phyloP scores from a whole-genome alignment of 805 yeast species.

The Metschnikowia lachancei region DNA sequence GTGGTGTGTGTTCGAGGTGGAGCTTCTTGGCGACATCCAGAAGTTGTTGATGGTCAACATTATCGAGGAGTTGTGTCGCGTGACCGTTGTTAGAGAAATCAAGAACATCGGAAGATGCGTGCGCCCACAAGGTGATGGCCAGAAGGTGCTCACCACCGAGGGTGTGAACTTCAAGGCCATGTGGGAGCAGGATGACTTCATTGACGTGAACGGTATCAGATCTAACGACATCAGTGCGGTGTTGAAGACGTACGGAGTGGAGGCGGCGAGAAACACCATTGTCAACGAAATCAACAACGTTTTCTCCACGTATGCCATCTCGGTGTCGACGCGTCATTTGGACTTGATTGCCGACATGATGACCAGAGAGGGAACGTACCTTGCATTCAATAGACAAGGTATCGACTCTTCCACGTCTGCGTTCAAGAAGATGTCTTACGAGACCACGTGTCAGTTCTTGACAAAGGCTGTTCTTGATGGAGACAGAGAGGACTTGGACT shows the following conservation, averaged over 20 bases:
- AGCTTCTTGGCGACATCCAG: conserved; percentile 80
- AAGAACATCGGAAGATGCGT: conserved; percentile 90
- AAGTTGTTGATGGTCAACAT: conserved; percentile 96
- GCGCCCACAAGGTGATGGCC: conserved; percentile 58
- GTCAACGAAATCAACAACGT: conserved; percentile 94
- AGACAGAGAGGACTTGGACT: conserved; percentile 80
- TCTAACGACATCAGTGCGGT: conserved; percentile 94
- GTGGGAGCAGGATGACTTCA: conserved; percentile 96
- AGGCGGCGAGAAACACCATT: conserved; percentile 97
- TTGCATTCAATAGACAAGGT: conserved; percentile 98
- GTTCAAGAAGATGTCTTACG: conserved; percentile 98
- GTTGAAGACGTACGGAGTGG: conserved; percentile 90
- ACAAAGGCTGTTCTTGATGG: conserved; percentile 94
- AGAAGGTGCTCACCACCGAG: conserved; percentile 75
- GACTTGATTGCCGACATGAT: conserved; percentile 97
- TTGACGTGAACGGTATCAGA: conserved; percentile 82
- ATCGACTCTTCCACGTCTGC: conserved; percentile 94
- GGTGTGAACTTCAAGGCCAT: conserved; percentile 97
- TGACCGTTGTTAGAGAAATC: conserved; percentile 89
- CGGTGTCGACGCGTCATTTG: conserved; percentile 89
- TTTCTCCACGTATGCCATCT: conserved; percentile 92
- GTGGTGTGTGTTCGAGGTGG: conserved; percentile 91
- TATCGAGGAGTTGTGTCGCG: conserved; percentile 86
- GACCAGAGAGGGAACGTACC: conserved; percentile 97
- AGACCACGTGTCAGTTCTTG: conserved; percentile 95